These are phyloP conservation scores for Aspergillus thermomutatus DNA, from an alignment of 2,329 filamentous ascomycete genomes.

Conservation along the genomic window DNA sequence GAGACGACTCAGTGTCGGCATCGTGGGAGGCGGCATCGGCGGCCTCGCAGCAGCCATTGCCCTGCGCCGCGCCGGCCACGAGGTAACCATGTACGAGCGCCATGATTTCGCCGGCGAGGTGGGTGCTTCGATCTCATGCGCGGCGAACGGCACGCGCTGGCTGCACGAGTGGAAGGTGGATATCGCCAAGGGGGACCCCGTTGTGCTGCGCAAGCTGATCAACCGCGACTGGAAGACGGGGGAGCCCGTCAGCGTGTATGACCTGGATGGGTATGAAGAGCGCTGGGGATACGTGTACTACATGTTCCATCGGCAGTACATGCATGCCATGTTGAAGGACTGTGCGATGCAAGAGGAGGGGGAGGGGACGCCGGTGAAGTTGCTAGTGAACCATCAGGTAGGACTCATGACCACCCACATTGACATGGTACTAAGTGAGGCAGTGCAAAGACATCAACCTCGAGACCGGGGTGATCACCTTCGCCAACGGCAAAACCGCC, in stretches of 20 bases:
- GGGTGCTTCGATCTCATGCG: slow-evolving; percentile 64
- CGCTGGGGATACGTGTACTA: slow-evolving; percentile 65
- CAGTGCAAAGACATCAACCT: slow-evolving; percentile 53
- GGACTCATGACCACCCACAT: slow-evolving; percentile 5
- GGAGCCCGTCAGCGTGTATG: slow-evolving; percentile 62
- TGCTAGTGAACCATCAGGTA: slow-evolving; percentile 56
- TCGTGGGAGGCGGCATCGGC: slow-evolving; percentile 54
- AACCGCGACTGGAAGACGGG: slow-evolving; percentile 69
- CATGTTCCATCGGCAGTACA: slow-evolving; percentile 67
- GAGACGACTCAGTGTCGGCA: slow-evolving; percentile 45
- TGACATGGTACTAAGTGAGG: slow-evolving; percentile 7
- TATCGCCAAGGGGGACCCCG: slow-evolving; percentile 61
- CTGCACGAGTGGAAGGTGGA: slow-evolving; percentile 67
- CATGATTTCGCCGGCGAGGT: slow-evolving; percentile 66
- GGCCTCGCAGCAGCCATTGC: slow-evolving; percentile 52
- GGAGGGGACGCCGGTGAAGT: slow-evolving; percentile 50
- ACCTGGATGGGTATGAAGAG: slow-evolving; percentile 62
- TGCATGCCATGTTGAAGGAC: slow-evolving; percentile 66
- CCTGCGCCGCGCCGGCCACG: slow-evolving; percentile 52
- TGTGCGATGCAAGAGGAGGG: slow-evolving; percentile 53
- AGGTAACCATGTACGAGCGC: slow-evolving; percentile 63
- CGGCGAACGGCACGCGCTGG: slow-evolving; percentile 68
- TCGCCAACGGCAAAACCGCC: slow-evolving; percentile 50
- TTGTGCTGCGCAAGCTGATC: slow-evolving; percentile 64
- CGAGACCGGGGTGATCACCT: slow-evolving; percentile 48